These are phyloP conservation scores for Trichosporon sp. DNA, from an alignment of 1,284 basidiomycete genomes.

Conservation along the genomic window DNA sequence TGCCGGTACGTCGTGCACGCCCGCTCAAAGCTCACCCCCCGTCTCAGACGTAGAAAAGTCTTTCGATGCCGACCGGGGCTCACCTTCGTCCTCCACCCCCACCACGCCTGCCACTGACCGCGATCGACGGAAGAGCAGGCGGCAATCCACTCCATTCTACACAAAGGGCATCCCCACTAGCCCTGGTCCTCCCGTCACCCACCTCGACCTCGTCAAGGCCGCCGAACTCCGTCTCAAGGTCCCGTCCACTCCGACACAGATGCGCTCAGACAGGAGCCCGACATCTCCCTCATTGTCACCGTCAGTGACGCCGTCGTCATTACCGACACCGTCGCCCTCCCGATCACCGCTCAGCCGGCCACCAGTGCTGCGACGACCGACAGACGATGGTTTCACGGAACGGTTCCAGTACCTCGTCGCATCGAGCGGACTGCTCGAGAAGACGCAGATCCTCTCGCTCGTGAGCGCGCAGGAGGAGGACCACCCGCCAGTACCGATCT, in stretches of 20 bases:
- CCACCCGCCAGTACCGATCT: background rate
- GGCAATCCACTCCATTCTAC: background rate
- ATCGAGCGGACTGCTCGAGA: slow-evolving; percentile 39
- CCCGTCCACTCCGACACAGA: background rate
- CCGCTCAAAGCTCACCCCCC: background rate
- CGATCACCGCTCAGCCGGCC: background rate
- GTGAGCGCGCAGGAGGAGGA: background rate
- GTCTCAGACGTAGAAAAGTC: slow-evolving; percentile 19
- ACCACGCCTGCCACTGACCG: background rate
- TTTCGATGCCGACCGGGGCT: slow-evolving; percentile 11
- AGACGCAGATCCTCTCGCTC: slow-evolving; percentile 12
- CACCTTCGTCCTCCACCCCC: background rate
- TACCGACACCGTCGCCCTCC: background rate
- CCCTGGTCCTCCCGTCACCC: slow-evolving; percentile 2
- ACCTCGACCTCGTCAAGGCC: background rate
- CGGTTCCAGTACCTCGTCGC: slow-evolving; percentile 44
- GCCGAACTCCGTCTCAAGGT: background rate
- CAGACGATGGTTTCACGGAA: slow-evolving; percentile 33
- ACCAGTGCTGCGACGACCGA: background rate
- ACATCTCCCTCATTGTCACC: background rate
- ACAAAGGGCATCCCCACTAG: background rate
- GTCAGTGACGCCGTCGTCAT: background rate
- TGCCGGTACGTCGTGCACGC: slow-evolving; percentile 12
- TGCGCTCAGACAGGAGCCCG: background rate
- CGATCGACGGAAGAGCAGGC: background rate